These are phyloP conservation scores for Gaultheria prostrata DNA, from an alignment of 148 eudicot genomes.

Conservation along the genomic window DNA sequence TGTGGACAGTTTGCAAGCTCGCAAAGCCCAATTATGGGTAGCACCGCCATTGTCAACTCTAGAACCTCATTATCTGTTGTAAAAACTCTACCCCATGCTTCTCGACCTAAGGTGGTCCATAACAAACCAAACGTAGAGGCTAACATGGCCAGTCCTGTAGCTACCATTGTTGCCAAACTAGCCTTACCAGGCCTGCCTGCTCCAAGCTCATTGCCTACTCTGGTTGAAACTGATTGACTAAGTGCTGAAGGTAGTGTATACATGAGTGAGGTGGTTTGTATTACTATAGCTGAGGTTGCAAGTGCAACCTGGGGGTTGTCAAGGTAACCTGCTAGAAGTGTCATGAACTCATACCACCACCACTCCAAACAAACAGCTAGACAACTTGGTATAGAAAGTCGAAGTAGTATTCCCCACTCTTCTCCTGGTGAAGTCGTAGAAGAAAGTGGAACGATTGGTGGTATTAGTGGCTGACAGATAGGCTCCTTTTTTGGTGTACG, in stretches of 20 bases:
- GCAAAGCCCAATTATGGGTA: constrained; percentile 79
- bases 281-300: constrained; percentile 77
- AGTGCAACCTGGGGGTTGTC: constrained; percentile 60
- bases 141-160: constrained; percentile 46
- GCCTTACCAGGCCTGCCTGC: constrained; percentile 73
- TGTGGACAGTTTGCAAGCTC: constrained; percentile 92
- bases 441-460: constrained; percentile 24
- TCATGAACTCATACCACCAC: constrained; percentile 98
- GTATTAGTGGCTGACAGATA: constrained; percentile 28
- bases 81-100: constrained; percentile 67
- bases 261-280: constrained; percentile 88
- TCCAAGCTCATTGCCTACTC: constrained; percentile 88
- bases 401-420: constrained; percentile 63
- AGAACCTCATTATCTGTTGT: constrained; percentile 61
- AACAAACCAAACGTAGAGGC: constrained; percentile 53
- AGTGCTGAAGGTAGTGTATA: constrained; percentile 74
- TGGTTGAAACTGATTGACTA: constrained; percentile 71
- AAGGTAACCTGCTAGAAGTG: constrained; percentile 75
- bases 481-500: constrained; percentile 31
- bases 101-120: constrained; percentile 65
- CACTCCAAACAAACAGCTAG: constrained; percentile 77
- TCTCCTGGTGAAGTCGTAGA: constrained; percentile 33
- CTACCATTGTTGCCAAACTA: constrained; percentile 53
- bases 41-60: constrained; percentile 50
- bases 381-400: constrained; percentile 72